Evolutionary conservation across 2,329 filamentous ascomycete genomes (phyloP), one percentile per base, ranked within the genome.

Genomic region (Hypomyces perniciosus): DNA sequence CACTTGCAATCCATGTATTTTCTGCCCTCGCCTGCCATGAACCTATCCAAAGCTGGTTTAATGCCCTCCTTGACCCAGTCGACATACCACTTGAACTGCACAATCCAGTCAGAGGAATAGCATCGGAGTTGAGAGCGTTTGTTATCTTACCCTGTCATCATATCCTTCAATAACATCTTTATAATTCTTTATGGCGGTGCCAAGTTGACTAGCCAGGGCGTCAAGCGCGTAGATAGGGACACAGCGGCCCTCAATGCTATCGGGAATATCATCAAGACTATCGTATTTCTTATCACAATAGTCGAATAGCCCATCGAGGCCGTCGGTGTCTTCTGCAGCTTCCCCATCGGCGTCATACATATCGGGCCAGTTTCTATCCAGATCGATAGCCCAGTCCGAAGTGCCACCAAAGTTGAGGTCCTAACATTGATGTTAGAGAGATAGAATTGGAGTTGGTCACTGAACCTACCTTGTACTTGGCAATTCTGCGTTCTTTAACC

Each of bases 301-400:
- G n/a, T 42, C 39, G 27, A 42, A 42, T 9, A 28, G 39, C 4
- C n/a, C 39, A 8, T 42, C 26, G 20, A 42, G 39, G 7, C 39
- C 39, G 20, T 42, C 39, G 39, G 39, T 42, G 10, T 42, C 39
- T 8, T 42, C 20, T 13, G 27, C 30, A 6, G 12, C 35, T 6
- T 6, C 10, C 9, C 35, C 35, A 38, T 38, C 35, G 4, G 6
- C 35, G 35, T 42, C 39, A 8, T 42, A 42, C 26, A 28, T 6
- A n/a, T 42, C 39, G 5, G 27, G 20, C 39, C 39, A 42, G 26
- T 28, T 28, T 5, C 31, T 26, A 42, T 46, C 54, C 9, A 60
- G 48, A 40, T 61, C 59, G 6, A 56, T 51, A 27, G 58, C 59
- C 60, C 57, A 61, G 46, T 61, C 51, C 5, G 50, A 51, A 10